Evolutionary conservation across 2,329 filamentous ascomycete species (phyloP), one percentile per base, ranked within the genome.

Genomic region (Penicillium glabrum): DNA sequence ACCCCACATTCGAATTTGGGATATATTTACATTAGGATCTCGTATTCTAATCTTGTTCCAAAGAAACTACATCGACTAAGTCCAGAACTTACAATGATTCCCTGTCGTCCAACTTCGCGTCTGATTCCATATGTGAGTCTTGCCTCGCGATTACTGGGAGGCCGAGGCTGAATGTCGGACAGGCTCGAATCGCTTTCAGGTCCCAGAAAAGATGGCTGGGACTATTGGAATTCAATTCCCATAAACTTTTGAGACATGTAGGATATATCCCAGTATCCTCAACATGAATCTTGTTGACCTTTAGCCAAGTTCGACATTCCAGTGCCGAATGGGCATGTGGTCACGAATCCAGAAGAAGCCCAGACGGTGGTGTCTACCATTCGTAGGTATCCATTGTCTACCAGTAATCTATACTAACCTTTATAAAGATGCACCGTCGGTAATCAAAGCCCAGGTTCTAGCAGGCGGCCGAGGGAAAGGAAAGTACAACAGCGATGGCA

Each of bases 401-500:
- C 3, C 4, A 19, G 3, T 24, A n/a, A 5, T 9, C 6, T 4
- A 46, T 23, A n/a, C 5, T 19, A 6, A 7, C 1, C 3, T 11
- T 14, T 3, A 4, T 11, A 11, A 13, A 70, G 69, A 60, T 51
- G 69, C 60, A 11, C 68, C 68, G 1, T 68, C 68, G 1, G 50
- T 72, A 0, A 54, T 72, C 2, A 72, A 72, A 52, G 62, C 70
- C 2, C 70, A 72, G 51, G 61, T 72, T n/a, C 67, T 71, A 1
- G 69, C 69, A 0, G 70, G 70, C 1, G 70, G 70, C 1, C 66
- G 70, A 10, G 69, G 69, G 1, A 72, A 72, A 51, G 70, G 70
- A 7, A 65, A 57, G 10, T 68, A 66, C 48, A 51, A 57, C 53
- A 71, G 64, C 44, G 69, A 70, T 41, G 63, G 64, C 0, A 67